phyloP scores from a whole-genome alignment of 306 rosid species.

The Gastrolobium bilobum region DNA sequence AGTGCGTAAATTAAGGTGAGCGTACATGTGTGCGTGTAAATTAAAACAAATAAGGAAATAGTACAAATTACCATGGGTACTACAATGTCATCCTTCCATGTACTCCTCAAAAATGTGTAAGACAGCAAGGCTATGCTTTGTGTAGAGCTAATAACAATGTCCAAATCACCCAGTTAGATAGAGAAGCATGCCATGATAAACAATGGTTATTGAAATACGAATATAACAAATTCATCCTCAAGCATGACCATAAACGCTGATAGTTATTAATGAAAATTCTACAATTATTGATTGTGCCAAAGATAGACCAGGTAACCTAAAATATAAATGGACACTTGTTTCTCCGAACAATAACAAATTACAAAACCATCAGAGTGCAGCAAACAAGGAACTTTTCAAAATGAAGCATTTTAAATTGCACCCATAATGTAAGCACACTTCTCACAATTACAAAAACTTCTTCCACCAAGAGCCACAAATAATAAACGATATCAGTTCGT shows the following conservation, averaged over 20 bases:
- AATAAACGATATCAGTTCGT: background rate
- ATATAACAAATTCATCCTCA: constrained; percentile 26
- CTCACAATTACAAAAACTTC: constrained; percentile 14
- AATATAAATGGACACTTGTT: background rate
- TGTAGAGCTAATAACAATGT: constrained; percentile 64
- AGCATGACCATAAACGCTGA: background rate
- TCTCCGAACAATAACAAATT: background rate
- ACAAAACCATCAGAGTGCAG: constrained; percentile 25
- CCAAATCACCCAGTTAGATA: constrained; percentile 56
- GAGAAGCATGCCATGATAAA: constrained; percentile 39
- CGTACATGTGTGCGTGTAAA: background rate
- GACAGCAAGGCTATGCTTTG: constrained; percentile 96
- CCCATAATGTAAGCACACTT: background rate
- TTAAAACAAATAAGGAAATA: background rate
- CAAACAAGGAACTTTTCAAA: constrained; percentile 6
- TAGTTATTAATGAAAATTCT: constrained; percentile 1
- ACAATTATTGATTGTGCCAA: background rate
- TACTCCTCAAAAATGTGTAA: constrained; percentile 92
- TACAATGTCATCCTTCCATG: constrained; percentile 93
- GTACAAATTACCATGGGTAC: constrained; percentile 90
- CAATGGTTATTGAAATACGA: background rate
- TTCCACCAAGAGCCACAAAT: background rate
- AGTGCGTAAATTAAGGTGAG: no score
- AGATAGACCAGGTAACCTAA: constrained; percentile 15
- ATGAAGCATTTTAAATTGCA: constrained; percentile 6